phyloP scores from a whole-genome alignment of 306 rosid genomes.

The Dalbergia cultrata region DNA sequence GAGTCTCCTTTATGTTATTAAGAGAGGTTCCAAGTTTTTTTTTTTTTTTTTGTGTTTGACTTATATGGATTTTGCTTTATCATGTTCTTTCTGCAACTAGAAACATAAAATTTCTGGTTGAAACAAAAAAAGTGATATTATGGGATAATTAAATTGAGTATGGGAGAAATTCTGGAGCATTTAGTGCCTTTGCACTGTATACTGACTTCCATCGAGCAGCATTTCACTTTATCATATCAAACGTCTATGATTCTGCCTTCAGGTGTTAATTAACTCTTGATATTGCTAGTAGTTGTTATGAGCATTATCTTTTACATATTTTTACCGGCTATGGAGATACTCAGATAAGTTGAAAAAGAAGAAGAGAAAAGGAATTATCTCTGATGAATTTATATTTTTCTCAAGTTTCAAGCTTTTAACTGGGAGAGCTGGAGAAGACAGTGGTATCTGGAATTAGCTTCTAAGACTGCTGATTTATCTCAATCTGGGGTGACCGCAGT shows the following conservation, averaged over 20 bases:
- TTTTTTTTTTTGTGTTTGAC: too few relatives aligned
- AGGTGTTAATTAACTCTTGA: conserved; percentile 19
- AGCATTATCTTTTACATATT: conserved; percentile 29
- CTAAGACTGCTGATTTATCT: conserved; percentile 75
- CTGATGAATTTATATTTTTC: conserved; percentile 45
- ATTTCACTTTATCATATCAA: conserved; percentile 17
- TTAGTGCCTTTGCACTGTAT: background rate
- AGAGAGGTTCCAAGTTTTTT: background rate
- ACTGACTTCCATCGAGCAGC: background rate
- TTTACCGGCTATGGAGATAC: conserved; percentile 1
- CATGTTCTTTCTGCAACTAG: conserved; percentile 3
- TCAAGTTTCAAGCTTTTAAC: conserved; percentile 83
- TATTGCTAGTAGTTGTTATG: conserved; percentile 42
- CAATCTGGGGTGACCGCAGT: conserved; percentile 75
- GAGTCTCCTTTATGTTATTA: background rate
- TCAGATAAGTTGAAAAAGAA: background rate
- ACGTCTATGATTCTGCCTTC: conserved; percentile 32
- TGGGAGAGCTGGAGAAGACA: conserved; percentile 92
- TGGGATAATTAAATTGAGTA: background rate
- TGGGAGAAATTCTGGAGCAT: background rate
- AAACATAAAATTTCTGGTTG: background rate
- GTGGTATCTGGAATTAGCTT: conserved; percentile 76
- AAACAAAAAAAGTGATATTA: background rate
- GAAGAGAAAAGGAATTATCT: conserved; percentile 22
- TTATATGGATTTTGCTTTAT: background rate